Evolutionary conservation across 495 filamentous ascomycete genomes (phyloP), one percentile per base, ranked within the genome.

Genomic region (Entonaema liquescens): DNA sequence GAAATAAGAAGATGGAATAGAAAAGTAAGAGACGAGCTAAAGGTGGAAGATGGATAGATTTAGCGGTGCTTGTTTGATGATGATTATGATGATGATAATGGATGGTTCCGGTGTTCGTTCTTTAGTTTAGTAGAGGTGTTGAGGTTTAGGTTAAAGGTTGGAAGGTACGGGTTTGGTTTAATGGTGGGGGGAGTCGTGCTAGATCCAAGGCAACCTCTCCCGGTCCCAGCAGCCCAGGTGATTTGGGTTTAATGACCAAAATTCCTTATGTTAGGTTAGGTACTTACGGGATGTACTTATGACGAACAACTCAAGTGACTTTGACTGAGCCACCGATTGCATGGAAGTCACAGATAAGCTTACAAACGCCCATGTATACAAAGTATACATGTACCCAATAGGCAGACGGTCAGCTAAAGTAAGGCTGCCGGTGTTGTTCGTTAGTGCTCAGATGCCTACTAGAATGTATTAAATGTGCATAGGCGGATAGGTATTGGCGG

Each of bases 191-290:
- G 28, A 53, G 49, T 15, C 49, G 23, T 53, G 23, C 49, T 26
- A 31, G 26, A 33, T 23, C 40, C 26, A 66, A 60, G 63, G 55
- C 52, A 61, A 59, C 55, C 63, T 59, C 59, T 38, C 33, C 33
- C 15, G 58, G 33, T 40, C 21, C 44, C 42, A 47, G 42, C 42
- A 23, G 42, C 19, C 42, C 52, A 69, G 56, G 60, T 70, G 72
- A 65, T 62, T 65, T 56, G 63, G 64, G 63, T 63, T 68, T 55
- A 59, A 72, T 71, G 68, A 71, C 68, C 69, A 66, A 70, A 60
- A 33, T 33, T 44, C 3, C 36, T 17, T 50, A n/a, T 21, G 17
- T 21, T n/a, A n/a, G n/a, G 11, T 9, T 33, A 61, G 15, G 7
- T 49, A 60, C 15, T 1, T 61, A 61, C n/a, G 36, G 58, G 49